Percentiles rank a stretch among this genome's conserved stretches.
phyloP scores from a whole-genome alignment of 2,329 filamentous ascomycete species.

The Geosmithia flava region DNA sequence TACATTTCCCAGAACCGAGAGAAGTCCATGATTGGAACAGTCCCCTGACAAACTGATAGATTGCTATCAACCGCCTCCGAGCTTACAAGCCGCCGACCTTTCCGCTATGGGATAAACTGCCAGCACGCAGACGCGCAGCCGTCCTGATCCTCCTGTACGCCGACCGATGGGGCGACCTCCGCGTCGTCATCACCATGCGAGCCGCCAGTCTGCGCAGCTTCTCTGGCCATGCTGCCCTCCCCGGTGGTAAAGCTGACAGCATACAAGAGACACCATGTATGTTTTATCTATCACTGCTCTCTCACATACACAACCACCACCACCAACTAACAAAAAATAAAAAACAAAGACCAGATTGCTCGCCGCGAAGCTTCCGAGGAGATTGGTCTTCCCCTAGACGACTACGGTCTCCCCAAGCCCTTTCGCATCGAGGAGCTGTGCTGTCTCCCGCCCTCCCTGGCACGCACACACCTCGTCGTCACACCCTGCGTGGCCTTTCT shows the following conservation, averaged over 20 bases:
- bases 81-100: constrained; percentile 49
- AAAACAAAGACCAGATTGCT: constrained; percentile 59
- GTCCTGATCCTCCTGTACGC: constrained; percentile 83
- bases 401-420: constrained; percentile 56
- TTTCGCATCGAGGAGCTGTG: constrained; percentile 84
- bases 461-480: constrained; percentile 61
- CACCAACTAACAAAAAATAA: neutral
- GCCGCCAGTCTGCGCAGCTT: constrained; percentile 51
- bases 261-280: constrained; percentile 47
- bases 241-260: constrained; percentile 60
- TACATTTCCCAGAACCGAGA: neutral
- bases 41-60: too few species aligned
- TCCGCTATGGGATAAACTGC: constrained; percentile 48
- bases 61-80: constrained; percentile 46
- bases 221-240: constrained; percentile 80
- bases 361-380: constrained; percentile 86
- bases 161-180: constrained; percentile 67
- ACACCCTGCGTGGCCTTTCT: constrained; percentile 70
- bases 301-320: too few species aligned
- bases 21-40: too few species aligned
- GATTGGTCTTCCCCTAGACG: constrained; percentile 71
- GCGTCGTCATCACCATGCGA: constrained; percentile 58
- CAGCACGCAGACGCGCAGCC: constrained; percentile 60
- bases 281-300: constrained; percentile 5
- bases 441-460: constrained; percentile 64